Conservation (phyloP, 2,329 filamentous ascomycete species). For the Pseudogymnoascus sp. region DNA sequence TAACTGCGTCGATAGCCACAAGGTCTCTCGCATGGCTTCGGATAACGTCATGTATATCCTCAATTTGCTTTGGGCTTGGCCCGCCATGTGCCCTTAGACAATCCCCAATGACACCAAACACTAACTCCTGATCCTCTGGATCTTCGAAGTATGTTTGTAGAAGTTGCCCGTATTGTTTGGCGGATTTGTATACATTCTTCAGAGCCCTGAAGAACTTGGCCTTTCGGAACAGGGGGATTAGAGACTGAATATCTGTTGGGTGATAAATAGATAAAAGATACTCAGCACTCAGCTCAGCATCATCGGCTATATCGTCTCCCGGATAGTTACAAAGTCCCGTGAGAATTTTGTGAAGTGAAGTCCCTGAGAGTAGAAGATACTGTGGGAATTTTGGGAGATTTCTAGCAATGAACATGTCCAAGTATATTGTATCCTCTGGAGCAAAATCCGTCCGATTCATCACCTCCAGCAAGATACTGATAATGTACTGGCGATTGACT, state of each 20-base stretch:
- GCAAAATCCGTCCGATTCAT: conserved; percentile 75
- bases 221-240: conserved; percentile 70
- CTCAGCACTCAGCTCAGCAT: conserved; percentile 94
- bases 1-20: conserved; percentile 47
- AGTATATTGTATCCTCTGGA: conserved; percentile 77
- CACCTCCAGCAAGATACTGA: conserved; percentile 83
- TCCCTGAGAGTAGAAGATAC: conserved; percentile 84
- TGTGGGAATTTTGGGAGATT: conserved; percentile 96
- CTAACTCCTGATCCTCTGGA: conserved; percentile 60
- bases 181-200: conserved; percentile 76
- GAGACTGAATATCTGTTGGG: conserved; percentile 66
- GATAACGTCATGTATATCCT: conserved; percentile 60
- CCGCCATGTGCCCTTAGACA: conserved; percentile 59
- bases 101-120: conserved; percentile 74
- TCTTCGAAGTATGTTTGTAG: conserved; percentile 82
- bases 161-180: conserved; percentile 72
- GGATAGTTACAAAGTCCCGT: conserved; percentile 79
- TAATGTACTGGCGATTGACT: conserved; percentile 84
- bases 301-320: conserved; percentile 70
- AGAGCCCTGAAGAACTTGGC: conserved; percentile 86
- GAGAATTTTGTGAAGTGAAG: conserved; percentile 73
- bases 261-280: conserved; percentile 92
- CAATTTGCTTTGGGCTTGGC: conserved; percentile 49
- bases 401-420: conserved; percentile 97
- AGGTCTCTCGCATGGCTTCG: conserved; percentile 50